Evolutionary conservation across 108 stramenopile species (phyloP).

Genomic region (Tribonema minus): DNA sequence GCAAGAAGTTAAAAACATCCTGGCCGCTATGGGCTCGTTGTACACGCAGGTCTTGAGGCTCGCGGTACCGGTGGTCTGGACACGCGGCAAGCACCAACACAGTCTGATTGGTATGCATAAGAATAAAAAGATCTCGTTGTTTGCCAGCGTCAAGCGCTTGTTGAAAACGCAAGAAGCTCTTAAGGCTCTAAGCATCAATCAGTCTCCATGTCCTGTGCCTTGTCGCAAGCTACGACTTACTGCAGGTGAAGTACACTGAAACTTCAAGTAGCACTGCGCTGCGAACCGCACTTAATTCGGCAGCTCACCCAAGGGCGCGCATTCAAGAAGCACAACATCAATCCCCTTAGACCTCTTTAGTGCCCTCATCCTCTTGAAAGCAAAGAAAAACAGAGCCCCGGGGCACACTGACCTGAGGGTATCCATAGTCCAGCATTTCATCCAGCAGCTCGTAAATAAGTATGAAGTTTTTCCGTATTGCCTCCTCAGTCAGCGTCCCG

Average conservation of each 20-base stretch:
- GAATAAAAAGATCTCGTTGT: no score
- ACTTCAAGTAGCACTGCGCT: no score
- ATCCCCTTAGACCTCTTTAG: no score
- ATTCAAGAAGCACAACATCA: neutral
- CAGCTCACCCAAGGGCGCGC: no score
- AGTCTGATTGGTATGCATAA: no score
- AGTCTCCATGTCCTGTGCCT: no score
- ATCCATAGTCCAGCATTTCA: slow-evolving; percentile 97
- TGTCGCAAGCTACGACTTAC: no score
- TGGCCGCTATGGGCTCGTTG: slow-evolving; percentile 94
- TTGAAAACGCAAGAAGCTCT: slow-evolving; percentile 96
- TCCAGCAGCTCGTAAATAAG: slow-evolving; percentile 98
- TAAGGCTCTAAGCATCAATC: slow-evolving; percentile 85
- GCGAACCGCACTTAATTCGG: no score
- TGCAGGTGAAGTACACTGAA: no score
- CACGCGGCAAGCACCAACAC: no score
- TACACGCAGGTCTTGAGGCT: slow-evolving; percentile 93
- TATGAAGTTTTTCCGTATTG: slow-evolving; percentile 98
- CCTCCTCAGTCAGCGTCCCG: slow-evolving; percentile 86
- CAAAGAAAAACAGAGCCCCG: no score
- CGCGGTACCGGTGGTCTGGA: slow-evolving; percentile 81
- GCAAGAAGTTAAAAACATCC: no score
- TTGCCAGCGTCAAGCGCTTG: slow-evolving; percentile 94
- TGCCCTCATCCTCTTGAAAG: neutral
- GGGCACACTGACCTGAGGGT: slow-evolving; percentile 97